Conservation (phyloP, 805 yeast genomes). For the Schwanniomyces yamadae region DNA sequence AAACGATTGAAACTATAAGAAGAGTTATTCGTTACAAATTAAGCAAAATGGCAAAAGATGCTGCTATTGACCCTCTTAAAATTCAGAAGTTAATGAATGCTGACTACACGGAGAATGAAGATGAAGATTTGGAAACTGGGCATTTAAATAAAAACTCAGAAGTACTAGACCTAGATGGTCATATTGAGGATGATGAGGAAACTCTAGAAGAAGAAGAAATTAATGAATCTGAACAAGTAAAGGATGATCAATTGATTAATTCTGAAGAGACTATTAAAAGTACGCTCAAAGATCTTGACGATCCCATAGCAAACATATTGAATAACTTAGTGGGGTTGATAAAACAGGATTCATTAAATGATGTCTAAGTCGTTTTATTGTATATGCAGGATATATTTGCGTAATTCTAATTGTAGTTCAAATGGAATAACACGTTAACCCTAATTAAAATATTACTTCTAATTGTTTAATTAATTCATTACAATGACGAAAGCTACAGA, state of each 20-base stretch:
- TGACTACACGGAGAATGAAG: slow-evolving; percentile 30
- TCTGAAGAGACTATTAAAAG: slow-evolving; percentile 31
- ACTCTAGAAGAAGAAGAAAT: slow-evolving; percentile 18
- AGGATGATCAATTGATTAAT: not conserved
- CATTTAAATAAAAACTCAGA: not conserved
- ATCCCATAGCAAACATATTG: slow-evolving; percentile 32
- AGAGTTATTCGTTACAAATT: slow-evolving; percentile 72
- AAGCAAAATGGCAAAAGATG: slow-evolving; percentile 54
- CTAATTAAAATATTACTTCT: too few species aligned
- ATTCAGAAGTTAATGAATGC: slow-evolving; percentile 44
- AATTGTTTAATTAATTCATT: not conserved
- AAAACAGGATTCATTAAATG: slow-evolving; percentile 28
- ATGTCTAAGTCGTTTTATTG: not conserved
- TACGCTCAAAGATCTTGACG: slow-evolving; percentile 36
- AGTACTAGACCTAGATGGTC: slow-evolving; percentile 21
- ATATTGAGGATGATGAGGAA: slow-evolving; percentile 24
- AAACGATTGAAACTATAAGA: slow-evolving; percentile 63
- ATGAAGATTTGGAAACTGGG: slow-evolving; percentile 18
- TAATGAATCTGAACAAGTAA: slow-evolving; percentile 5
- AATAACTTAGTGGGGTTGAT: slow-evolving; percentile 34
- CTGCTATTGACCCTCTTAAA: slow-evolving; percentile 41
- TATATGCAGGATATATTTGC: slow-evolving; percentile 1
- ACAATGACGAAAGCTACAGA: slow-evolving; percentile 71
- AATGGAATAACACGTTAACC: slow-evolving; percentile 3
- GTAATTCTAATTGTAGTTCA: not conserved